Evolutionary conservation across 2,329 filamentous ascomycete genomes (phyloP).

Genomic region (Aspergillus fumigatus): DNA sequence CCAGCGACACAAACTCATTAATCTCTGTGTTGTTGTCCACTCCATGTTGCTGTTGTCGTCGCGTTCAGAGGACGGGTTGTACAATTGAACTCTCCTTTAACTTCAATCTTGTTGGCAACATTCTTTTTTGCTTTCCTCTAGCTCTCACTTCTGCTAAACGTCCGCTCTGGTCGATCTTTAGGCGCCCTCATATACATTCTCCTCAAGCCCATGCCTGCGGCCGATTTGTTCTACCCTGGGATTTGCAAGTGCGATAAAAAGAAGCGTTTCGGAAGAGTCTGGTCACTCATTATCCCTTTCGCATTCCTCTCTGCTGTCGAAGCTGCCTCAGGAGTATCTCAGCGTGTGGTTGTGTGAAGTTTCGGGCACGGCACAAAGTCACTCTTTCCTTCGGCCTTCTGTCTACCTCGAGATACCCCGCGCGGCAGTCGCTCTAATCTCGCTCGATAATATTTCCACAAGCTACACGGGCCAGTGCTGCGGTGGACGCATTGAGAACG

Average conservation of each 20-base stretch:
- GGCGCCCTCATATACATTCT: constrained; percentile 16
- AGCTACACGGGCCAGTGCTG: not conserved
- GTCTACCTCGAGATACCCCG: not conserved
- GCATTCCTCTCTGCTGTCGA: not conserved
- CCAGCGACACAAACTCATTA: constrained; percentile 11
- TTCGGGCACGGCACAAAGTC: not conserved
- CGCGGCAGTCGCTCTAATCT: not conserved
- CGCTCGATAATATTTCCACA: not conserved
- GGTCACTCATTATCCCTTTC: constrained; percentile 5
- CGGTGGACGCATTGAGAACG: not conserved
- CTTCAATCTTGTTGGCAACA: not conserved
- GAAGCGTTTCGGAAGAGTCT: constrained; percentile 7
- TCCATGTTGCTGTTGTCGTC: not conserved
- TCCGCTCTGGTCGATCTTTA: constrained; percentile 5
- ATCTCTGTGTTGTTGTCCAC: constrained; percentile 10
- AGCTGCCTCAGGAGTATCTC: not conserved
- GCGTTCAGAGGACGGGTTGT: not conserved
- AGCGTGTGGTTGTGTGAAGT: not conserved
- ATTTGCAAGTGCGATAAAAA: constrained; percentile 6
- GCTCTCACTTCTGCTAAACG: constrained; percentile 1
- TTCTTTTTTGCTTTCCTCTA: constrained; percentile 1
- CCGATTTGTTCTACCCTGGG: constrained; percentile 8
- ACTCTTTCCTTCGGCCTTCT: not conserved
- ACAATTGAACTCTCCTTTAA: not conserved
- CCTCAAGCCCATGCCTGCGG: constrained; percentile 9